Base-by-base conservation (phyloP, 2,329 filamentous ascomycete species). In the Pyricularia pennisetigena region DNA sequence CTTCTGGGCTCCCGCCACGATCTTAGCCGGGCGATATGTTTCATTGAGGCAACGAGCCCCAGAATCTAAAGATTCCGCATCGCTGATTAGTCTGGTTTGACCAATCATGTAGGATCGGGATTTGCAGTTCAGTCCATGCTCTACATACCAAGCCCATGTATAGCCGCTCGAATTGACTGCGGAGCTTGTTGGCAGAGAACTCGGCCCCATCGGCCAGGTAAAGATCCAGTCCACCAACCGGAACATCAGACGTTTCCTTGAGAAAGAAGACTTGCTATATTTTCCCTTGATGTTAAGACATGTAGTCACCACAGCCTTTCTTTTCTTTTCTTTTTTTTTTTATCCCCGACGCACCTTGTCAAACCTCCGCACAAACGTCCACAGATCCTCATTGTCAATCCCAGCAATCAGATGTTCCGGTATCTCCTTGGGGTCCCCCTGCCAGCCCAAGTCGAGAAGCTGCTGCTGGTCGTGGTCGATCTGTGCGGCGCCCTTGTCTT, bases 151-250 rank as follows among this genome's bases (percentile, higher is more conserved):
- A 14, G 10, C 59, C 59, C 59, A 62, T 62, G 26, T 62, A 62
- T 62, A 62, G 12, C 59, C 59, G 29, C 59, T 62, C 59, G 12
- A 62, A 62, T 20, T 62, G 59, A 28, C 59, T 62, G 26, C 59
- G 59, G 24, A 62, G 59, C 24, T 62, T 62, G 59, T 62, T 62
- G 59, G 59, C 59, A 28, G 59, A 62, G 59, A 62, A 62, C 59
- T 62, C 59, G 24, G 59, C 23, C 59, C 12, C 59, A 12, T 62
- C 59, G 23, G 59, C 59, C 59, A 62, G 59, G 59, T 62, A 62
- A 4, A 62, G 26, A 16, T 62, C 59, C 12, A 62, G 12, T 12
- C 26, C 59, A 62, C 59, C 59, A 23, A 62, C 59, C 59, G 12
- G 59, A 28, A 12, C 24, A 62, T 62, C 59, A 62, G 59, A 62